A percentile compares a stretch with the other conserved stretches of the same genome.
phyloP scores from a whole-genome alignment of 2,329 filamentous ascomycete species.

The Xylariaceae sp. region DNA sequence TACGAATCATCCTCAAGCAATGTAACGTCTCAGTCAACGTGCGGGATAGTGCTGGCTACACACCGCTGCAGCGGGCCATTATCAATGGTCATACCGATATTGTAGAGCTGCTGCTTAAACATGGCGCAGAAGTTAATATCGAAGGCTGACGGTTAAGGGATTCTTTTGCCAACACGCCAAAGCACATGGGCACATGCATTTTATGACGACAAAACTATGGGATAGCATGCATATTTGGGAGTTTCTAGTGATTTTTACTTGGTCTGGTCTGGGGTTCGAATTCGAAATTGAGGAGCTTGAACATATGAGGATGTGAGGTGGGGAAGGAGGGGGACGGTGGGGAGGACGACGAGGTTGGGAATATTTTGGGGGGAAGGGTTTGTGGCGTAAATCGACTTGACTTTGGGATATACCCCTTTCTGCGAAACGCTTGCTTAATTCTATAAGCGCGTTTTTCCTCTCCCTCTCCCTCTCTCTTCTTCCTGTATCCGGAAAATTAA shows the following conservation, averaged over 20 bases:
- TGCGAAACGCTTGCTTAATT: not conserved
- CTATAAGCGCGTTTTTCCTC: not conserved
- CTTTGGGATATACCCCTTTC: constrained; percentile 23
- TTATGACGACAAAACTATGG: constrained; percentile 11
- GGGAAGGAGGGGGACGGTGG: not conserved
- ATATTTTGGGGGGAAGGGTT: constrained; percentile 7
- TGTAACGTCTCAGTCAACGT: constrained; percentile 26
- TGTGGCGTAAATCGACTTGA: constrained; percentile 17
- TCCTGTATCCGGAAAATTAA: not conserved
- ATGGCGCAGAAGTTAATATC: constrained; percentile 22
- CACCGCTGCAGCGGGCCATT: constrained; percentile 26
- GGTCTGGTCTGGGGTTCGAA: constrained; percentile 7
- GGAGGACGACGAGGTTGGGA: constrained; percentile 1
- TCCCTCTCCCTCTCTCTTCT: no score
- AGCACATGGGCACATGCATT: constrained; percentile 17
- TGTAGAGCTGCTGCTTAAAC: constrained; percentile 24
- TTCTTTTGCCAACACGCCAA: not conserved
- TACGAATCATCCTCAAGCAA: constrained; percentile 26
- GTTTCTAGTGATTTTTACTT: constrained; percentile 15
- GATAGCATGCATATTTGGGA: constrained; percentile 21
- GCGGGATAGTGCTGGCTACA: constrained; percentile 24
- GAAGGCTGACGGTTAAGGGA: constrained; percentile 14
- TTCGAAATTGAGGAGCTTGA: not conserved
- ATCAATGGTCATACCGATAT: constrained; percentile 28
- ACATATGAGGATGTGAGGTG: not conserved